A percentile compares a stretch with the other conserved stretches of the same genome.
These are phyloP conservation scores for Penicillium sp. DNA, from an alignment of 2,329 filamentous ascomycete genomes.

Conservation along the genomic window DNA sequence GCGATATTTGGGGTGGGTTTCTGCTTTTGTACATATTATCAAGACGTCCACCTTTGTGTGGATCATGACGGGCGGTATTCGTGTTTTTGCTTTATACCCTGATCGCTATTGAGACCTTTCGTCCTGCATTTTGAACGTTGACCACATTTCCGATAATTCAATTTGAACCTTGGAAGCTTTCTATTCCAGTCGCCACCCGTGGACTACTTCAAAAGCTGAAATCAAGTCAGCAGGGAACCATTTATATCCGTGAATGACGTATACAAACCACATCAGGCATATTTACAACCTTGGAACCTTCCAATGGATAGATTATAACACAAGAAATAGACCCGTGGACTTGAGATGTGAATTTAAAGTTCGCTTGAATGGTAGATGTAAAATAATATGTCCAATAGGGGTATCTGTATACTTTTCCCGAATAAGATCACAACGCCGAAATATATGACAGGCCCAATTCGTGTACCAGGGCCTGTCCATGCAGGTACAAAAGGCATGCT, in stretches of 20 bases:
- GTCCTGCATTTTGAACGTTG: too few species aligned
- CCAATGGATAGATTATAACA: too few species aligned
- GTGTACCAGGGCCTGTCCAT: conserved; percentile 3
- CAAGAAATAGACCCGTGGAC: too few species aligned
- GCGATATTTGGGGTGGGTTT: background rate
- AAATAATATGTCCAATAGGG: background rate
- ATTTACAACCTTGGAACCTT: too few species aligned
- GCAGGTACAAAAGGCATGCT: background rate
- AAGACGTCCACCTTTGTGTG: background rate
- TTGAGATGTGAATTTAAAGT: background rate
- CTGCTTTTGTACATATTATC: conserved; percentile 1
- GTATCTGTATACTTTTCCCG: background rate
- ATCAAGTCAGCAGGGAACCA: too few species aligned
- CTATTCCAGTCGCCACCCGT: too few species aligned
- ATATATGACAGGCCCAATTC: conserved; percentile 2
- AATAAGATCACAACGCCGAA: background rate
- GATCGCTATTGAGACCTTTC: background rate
- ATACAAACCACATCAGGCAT: too few species aligned
- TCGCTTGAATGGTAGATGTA: background rate
- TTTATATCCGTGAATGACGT: too few species aligned
- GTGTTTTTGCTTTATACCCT: conserved; percentile 7
- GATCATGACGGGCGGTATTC: conserved; percentile 2
- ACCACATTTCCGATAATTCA: background rate
- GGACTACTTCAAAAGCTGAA: too few species aligned
- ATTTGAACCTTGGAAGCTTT: too few species aligned